These are phyloP conservation scores for Ceratorhiza oryzae-sativae DNA, from an alignment of 1,284 basidiomycete species.

Conservation along the genomic window DNA sequence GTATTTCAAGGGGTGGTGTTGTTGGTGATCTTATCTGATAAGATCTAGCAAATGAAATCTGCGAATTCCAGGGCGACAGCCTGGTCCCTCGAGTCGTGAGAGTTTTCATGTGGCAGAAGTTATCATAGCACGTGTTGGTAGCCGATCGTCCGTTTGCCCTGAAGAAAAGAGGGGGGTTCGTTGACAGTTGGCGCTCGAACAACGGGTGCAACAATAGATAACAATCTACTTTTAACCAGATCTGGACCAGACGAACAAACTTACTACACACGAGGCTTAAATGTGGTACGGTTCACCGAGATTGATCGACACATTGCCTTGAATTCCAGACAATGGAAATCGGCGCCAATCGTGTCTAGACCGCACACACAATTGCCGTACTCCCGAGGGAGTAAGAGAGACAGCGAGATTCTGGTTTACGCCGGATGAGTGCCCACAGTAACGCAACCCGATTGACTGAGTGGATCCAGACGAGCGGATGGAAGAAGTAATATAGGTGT, in stretches of 20 bases:
- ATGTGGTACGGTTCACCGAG: not conserved
- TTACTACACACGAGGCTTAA: not conserved
- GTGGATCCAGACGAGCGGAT: too few relatives aligned
- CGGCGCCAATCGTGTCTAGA: not conserved
- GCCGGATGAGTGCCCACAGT: too few relatives aligned
- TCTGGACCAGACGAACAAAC: not conserved
- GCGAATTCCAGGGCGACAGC: not conserved
- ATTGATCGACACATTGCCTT: too few relatives aligned
- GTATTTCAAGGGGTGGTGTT: not conserved
- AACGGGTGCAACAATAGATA: not conserved
- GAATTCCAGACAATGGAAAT: not conserved
- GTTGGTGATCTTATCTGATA: slow-evolving; percentile 31
- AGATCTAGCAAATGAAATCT: slow-evolving; percentile 3
- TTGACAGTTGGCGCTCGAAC: not conserved
- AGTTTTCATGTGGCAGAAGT: not conserved
- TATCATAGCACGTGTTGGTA: not conserved
- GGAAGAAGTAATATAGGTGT: too few relatives aligned
- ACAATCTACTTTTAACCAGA: not conserved
- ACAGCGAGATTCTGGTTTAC: too few relatives aligned
- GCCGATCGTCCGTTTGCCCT: not conserved
- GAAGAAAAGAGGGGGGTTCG: not conserved
- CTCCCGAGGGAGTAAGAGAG: too few relatives aligned
- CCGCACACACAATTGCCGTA: not conserved
- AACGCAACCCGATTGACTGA: too few relatives aligned
- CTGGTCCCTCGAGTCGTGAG: not conserved